phyloP scores from a whole-genome alignment of 1,284 basidiomycete species.

The Tremellales sp. region DNA sequence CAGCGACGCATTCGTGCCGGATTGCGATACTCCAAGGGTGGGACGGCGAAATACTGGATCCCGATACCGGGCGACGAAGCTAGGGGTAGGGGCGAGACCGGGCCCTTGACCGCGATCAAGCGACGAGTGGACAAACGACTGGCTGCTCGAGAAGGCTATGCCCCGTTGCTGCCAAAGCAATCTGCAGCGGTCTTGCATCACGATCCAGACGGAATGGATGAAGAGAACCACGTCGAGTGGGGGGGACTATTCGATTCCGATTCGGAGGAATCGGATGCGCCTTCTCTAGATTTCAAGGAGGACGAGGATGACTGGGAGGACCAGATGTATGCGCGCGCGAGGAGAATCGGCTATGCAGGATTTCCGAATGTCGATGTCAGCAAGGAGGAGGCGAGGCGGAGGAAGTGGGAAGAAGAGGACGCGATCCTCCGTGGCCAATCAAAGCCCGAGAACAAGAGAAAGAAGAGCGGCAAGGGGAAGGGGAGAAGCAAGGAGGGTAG shows the following conservation, averaged over 20 bases:
- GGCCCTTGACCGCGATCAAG: conserved; percentile 49
- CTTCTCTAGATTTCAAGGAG: conserved; percentile 40
- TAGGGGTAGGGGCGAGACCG: conserved; percentile 37
- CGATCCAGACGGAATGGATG: conserved; percentile 48
- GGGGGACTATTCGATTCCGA: conserved; percentile 31
- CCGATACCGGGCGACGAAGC: conserved; percentile 59
- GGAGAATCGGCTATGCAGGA: conserved; percentile 83
- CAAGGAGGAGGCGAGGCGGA: conserved; percentile 45
- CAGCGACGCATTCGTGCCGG: conserved; percentile 82
- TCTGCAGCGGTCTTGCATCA: conserved; percentile 64
- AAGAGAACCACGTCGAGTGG: conserved; percentile 24
- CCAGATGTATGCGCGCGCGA: conserved; percentile 60
- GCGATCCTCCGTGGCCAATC: conserved; percentile 54
- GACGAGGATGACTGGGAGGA: conserved; percentile 54
- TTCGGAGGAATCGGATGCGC: conserved; percentile 45
- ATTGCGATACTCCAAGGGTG: conserved; percentile 82
- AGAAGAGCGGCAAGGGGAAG: conserved; percentile 52
- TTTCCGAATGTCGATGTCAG: conserved; percentile 86
- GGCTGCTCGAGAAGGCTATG: conserved; percentile 61
- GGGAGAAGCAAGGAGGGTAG: conserved; percentile 20
- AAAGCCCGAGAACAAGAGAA: conserved; percentile 55
- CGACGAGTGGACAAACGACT: conserved; percentile 53
- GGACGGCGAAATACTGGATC: conserved; percentile 85
- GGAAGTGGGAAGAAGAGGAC: conserved; percentile 44
- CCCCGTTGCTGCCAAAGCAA: conserved; percentile 68